Evolutionary conservation across 306 rosid genomes (phyloP).

Genomic region (Dalbergia cochinchinensis): DNA sequence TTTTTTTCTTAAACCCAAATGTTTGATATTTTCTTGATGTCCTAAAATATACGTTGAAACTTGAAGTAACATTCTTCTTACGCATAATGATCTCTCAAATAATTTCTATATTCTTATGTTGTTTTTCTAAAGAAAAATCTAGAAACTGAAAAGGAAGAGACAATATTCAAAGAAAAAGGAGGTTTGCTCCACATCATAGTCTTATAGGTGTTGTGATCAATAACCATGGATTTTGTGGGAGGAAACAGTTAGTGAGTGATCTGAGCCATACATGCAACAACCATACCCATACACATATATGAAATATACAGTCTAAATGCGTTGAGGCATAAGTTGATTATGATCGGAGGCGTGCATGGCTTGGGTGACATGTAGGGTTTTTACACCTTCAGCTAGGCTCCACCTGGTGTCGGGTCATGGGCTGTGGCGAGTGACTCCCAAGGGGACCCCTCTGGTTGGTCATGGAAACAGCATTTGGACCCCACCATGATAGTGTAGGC

Average conservation of each 20-base stretch:
- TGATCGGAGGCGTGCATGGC: not conserved
- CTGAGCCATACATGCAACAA: not conserved
- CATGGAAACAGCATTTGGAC: constrained; percentile 57
- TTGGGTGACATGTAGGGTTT: constrained; percentile 40
- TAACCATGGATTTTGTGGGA: not conserved
- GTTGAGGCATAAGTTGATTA: not conserved
- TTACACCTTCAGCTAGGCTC: constrained; percentile 13
- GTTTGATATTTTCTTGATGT: too few relatives aligned
- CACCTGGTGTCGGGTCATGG: constrained; percentile 40
- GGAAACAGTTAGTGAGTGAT: constrained; percentile 9
- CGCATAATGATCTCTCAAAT: not conserved
- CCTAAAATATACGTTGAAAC: too few relatives aligned
- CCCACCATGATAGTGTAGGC: constrained; percentile 49
- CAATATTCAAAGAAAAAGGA: constrained; percentile 7
- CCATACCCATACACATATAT: not conserved
- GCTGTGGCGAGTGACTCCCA: constrained; percentile 43
- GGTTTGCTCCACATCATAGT: constrained; percentile 29
- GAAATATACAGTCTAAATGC: not conserved
- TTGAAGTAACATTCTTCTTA: too few relatives aligned
- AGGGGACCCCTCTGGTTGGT: constrained; percentile 68
- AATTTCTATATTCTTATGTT: not conserved
- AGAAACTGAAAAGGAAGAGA: constrained; percentile 9
- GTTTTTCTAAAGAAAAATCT: not conserved
- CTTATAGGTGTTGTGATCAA: constrained; percentile 23
- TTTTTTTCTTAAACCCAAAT: too few relatives aligned